phyloP scores from a whole-genome alignment of 768 basidiomycete genomes.

The Harrya chromipes region DNA sequence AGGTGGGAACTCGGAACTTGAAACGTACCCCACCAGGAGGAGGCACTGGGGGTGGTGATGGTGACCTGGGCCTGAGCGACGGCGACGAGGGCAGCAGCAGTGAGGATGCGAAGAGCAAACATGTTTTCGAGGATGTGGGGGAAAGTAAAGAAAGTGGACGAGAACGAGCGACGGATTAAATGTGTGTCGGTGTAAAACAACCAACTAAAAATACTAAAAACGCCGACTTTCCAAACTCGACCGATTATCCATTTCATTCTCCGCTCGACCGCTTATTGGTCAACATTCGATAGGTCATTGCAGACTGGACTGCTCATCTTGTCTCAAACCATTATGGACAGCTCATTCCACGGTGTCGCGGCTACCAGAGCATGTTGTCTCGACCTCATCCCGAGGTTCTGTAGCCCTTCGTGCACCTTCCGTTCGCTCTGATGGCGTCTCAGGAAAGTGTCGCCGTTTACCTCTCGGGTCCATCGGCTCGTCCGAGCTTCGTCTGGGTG shows the following conservation, averaged over 20 bases:
- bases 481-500: too few relatives aligned
- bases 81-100: slow-evolving; percentile 38
- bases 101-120: slow-evolving; percentile 32
- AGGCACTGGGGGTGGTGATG: slow-evolving; percentile 43
- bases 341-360: too few relatives aligned
- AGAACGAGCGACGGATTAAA: slow-evolving; percentile 26
- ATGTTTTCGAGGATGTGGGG: slow-evolving; percentile 22
- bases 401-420: too few relatives aligned
- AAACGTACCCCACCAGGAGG: slow-evolving; percentile 62
- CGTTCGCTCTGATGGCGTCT: too few relatives aligned
- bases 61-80: slow-evolving; percentile 38
- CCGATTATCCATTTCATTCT: slow-evolving; percentile 20
- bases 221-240: background rate
- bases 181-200: slow-evolving; percentile 4
- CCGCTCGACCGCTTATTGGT: slow-evolving; percentile 9
- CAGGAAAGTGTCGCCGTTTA: too few relatives aligned
- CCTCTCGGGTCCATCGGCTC: too few relatives aligned
- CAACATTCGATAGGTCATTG: too few relatives aligned
- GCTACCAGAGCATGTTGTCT: too few relatives aligned
- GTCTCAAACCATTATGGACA: too few relatives aligned
- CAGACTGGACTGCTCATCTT: too few relatives aligned
- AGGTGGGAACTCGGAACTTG: background rate
- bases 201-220: slow-evolving; percentile 9
- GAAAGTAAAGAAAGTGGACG: slow-evolving; percentile 10
- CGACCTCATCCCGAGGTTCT: too few relatives aligned